A percentile compares a stretch with the other conserved stretches of the same genome.
Evolutionary conservation across 202 grass and related monocot genomes (phyloP).

Genomic region (Musa balbisiana): DNA sequence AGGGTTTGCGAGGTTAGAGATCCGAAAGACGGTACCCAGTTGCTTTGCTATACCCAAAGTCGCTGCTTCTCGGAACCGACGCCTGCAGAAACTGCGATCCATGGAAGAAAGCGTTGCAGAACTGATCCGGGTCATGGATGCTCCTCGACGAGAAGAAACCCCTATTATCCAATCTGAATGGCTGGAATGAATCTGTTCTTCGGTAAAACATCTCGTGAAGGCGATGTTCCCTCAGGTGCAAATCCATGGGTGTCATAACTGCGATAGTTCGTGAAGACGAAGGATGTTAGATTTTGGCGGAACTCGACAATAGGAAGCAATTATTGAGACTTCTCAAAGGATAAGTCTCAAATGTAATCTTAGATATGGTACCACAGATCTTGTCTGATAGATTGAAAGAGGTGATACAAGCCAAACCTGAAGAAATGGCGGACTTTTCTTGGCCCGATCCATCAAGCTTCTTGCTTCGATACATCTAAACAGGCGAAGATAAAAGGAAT

Average conservation of each 20-base stretch:
- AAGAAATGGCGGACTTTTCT: conserved; percentile 43
- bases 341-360: too few species aligned
- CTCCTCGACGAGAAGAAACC: conserved; percentile 35
- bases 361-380: too few species aligned
- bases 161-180: conserved; percentile 33
- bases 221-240: conserved; percentile 43
- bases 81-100: conserved; percentile 37
- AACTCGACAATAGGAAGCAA: too few species aligned
- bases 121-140: conserved; percentile 32
- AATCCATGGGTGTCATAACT: conserved; percentile 63
- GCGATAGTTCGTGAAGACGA: neutral
- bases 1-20: conserved; percentile 22
- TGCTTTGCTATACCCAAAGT: conserved; percentile 38
- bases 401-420: conserved; percentile 38
- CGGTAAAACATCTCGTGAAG: conserved; percentile 58
- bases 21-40: too few species aligned
- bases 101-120: conserved; percentile 43
- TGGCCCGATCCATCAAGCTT: conserved; percentile 59
- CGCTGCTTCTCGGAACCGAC: conserved; percentile 51
- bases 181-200: conserved; percentile 25
- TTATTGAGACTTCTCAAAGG: too few species aligned
- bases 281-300: too few species aligned
- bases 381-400: conserved; percentile 3
- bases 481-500: neutral
- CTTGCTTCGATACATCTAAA: conserved; percentile 99